Percentiles rank a stretch among this genome's conserved stretches.
Conservation (phyloP, 1,284 basidiomycete species). For the Boletus mariae region DNA sequence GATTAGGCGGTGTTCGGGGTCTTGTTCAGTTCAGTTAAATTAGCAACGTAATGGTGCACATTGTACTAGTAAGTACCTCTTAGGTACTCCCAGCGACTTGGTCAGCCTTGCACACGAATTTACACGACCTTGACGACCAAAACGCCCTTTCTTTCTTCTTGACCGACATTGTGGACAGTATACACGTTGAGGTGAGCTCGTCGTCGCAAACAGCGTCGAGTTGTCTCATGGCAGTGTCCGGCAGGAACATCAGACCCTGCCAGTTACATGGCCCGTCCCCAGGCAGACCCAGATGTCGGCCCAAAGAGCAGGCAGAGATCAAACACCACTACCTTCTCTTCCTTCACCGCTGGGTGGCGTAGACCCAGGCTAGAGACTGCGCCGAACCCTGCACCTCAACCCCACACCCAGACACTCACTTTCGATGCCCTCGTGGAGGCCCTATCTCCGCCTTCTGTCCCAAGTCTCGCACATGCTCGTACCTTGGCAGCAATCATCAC, state of each 20-base stretch:
- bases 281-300: slow-evolving; percentile 35
- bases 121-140: slow-evolving; percentile 13
- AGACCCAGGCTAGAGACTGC: slow-evolving; percentile 37
- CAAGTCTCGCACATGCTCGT: slow-evolving; percentile 50
- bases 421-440: slow-evolving; percentile 48
- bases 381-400: slow-evolving; percentile 23
- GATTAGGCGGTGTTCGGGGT: slow-evolving; percentile 27
- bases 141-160: neutral
- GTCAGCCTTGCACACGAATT: slow-evolving; percentile 7
- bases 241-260: slow-evolving; percentile 9
- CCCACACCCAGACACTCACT: slow-evolving; percentile 30
- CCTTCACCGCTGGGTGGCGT: slow-evolving; percentile 41
- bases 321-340: slow-evolving; percentile 42
- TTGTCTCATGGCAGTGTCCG: slow-evolving; percentile 3
- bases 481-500: slow-evolving; percentile 38
- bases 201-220: neutral
- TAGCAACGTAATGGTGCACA: slow-evolving; percentile 11
- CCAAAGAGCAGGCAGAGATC: slow-evolving; percentile 38
- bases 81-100: neutral
- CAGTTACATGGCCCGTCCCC: slow-evolving; percentile 33
- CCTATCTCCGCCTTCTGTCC: slow-evolving; percentile 54
- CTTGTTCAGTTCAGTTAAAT: slow-evolving; percentile 17
- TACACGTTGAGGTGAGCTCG: slow-evolving; percentile 15
- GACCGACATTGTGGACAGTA: slow-evolving; percentile 9
- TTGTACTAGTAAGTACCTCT: slow-evolving; percentile 1